phyloP scores from a whole-genome alignment of 177 flowering plant genomes.

The Vitis hybrid region DNA sequence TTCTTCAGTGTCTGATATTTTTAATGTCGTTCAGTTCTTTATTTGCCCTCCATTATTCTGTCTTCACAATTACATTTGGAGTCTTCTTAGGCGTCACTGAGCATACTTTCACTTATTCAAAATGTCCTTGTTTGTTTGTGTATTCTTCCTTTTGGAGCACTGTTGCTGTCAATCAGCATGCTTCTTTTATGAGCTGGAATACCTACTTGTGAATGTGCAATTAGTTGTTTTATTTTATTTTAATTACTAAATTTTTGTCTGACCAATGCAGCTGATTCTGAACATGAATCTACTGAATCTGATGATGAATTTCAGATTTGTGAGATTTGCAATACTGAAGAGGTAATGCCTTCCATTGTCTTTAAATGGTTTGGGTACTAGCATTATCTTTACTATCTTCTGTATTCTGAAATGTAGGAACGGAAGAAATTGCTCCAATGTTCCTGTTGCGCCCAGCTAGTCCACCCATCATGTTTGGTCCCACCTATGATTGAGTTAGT shows the following conservation, averaged over 20 bases:
- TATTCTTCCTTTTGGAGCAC: too few relatives aligned
- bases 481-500: slow-evolving; percentile 64
- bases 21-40: background rate
- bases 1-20: background rate
- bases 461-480: slow-evolving; percentile 78
- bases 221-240: background rate
- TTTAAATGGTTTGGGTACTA: background rate
- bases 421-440: slow-evolving; percentile 84
- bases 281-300: slow-evolving; percentile 72
- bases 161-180: background rate
- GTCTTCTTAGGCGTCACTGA: too few relatives aligned
- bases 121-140: too few relatives aligned
- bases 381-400: background rate
- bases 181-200: background rate
- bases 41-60: background rate
- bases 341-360: slow-evolving; percentile 39
- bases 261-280: slow-evolving; percentile 74
- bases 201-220: background rate
- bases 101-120: too few relatives aligned
- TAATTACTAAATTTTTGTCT: slow-evolving; percentile 6
- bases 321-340: slow-evolving; percentile 79
- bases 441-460: slow-evolving; percentile 78
- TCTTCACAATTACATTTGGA: background rate
- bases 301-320: slow-evolving; percentile 99
- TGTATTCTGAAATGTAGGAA: slow-evolving; percentile 48